Evolutionary conservation across 2,329 filamentous ascomycete genomes (phyloP).

Genomic region (Rutstroemia sp.): DNA sequence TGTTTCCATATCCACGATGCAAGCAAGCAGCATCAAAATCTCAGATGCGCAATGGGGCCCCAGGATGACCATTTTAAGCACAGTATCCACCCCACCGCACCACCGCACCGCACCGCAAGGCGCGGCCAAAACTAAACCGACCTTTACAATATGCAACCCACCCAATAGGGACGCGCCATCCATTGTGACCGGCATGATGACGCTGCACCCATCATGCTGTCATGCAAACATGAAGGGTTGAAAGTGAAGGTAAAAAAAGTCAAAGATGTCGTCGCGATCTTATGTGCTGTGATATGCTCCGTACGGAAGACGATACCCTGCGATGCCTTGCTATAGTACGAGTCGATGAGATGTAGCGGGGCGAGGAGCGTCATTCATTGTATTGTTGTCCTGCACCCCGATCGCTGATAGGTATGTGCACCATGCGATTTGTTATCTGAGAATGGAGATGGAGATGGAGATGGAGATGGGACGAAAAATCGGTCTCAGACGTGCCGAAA

Average conservation of each 20-base stretch:
- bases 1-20: neutral
- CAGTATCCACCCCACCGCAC: neutral
- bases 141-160: conserved; percentile 1
- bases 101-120: neutral
- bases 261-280: neutral
- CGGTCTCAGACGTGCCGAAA: no score
- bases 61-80: neutral
- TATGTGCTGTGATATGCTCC: neutral
- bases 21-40: neutral
- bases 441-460: neutral
- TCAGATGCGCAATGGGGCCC: neutral
- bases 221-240: neutral
- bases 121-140: conserved; percentile 1
- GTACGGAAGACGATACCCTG: no score
- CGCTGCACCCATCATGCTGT: neutral
- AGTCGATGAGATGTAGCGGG: neutral
- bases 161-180: neutral
- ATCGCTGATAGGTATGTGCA: conserved; percentile 1
- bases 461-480: neutral
- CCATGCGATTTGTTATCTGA: conserved; percentile 1
- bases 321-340: neutral
- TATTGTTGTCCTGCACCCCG: conserved; percentile 1
- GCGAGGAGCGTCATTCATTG: conserved; percentile 7
- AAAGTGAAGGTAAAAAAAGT: no score
- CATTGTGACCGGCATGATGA: conserved; percentile 1